Base-by-base conservation (phyloP, 1,284 basidiomycete species). In the Flammula alnicola region DNA sequence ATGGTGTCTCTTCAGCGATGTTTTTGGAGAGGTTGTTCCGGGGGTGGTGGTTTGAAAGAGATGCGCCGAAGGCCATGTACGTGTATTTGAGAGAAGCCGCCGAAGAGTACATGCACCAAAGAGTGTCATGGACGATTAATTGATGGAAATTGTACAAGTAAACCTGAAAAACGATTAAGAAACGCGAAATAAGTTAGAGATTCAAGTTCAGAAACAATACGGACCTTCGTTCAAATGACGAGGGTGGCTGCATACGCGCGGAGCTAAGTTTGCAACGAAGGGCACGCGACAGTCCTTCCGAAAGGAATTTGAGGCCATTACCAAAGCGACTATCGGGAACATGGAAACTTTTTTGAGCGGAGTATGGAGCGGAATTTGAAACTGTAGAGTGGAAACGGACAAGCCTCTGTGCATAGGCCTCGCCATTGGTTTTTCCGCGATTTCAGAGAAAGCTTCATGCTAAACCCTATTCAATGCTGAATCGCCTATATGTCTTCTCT, bases 121-220 rank as follows among this genome's bases (percentile, higher is more conserved):
- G 31, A 48, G 35, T 36, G 20, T 41, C 47, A 48, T 48, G 47
- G 38, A 42, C 38, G 23, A 35, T 25, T 31, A 42, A 22, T 48
- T 47, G 27, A 27, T 29, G 25, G 12, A 43, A 23, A 32, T 43
- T 33, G 20, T 43, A n/a, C n/a, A n/a, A n/a, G n/a, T n/a, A 23
- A 33, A 10, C 23, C 37, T 43, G 29, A 6, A 29, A n/a, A n/a
- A n/a, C n/a, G n/a, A 14, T 1, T 29, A 27, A n/a, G n/a, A n/a
- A n/a, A n/a, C n/a, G n/a, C 25, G 11, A 26, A 12, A 31, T 12
- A 2, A 27, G 39, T 16, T 3, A 41, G n/a, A 16, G 25, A 3
- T 29, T 29, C 25, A 19, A 20, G 10, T 12, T 20, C 10, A 20
- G 12, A 14, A 16, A 3, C 12, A 22, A 10, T n/a, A 25, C 43